Conservation (phyloP, 1,284 basidiomycete genomes). For the Boletus semigastroideus region DNA sequence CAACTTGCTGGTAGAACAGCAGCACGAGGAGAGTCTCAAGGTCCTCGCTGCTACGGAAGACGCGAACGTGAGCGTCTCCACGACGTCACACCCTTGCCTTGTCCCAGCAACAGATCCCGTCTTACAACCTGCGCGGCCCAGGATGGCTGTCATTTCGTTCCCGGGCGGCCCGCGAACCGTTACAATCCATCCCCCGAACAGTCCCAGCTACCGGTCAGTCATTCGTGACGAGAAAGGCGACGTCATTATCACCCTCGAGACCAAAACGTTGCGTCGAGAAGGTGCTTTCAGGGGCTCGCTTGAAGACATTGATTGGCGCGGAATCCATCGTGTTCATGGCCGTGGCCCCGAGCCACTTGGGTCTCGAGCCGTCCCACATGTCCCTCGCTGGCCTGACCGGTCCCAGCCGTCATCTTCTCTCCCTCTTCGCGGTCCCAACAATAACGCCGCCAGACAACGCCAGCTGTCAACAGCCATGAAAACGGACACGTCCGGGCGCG, state of each 20-base stretch:
- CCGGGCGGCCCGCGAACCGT: slow-evolving; percentile 28
- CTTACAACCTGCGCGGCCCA: not conserved
- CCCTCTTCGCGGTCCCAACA: not conserved
- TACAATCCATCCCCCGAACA: slow-evolving; percentile 27
- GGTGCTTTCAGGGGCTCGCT: slow-evolving; percentile 22
- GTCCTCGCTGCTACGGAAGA: slow-evolving; percentile 5
- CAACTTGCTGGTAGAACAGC: slow-evolving; percentile 1
- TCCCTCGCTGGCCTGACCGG: slow-evolving; percentile 11
- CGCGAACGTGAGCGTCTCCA: not conserved
- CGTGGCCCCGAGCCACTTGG: slow-evolving; percentile 7
- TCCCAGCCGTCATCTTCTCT: not conserved
- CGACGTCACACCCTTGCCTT: not conserved
- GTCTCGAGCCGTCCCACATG: not conserved
- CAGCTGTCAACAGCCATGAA: slow-evolving; percentile 1
- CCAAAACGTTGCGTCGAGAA: slow-evolving; percentile 18
- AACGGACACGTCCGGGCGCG: slow-evolving; percentile 16
- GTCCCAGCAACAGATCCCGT: not conserved
- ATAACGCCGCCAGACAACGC: slow-evolving; percentile 12
- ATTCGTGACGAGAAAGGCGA: slow-evolving; percentile 23
- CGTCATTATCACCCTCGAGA: slow-evolving; percentile 14
- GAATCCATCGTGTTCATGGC: slow-evolving; percentile 12
- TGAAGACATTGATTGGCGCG: slow-evolving; percentile 14
- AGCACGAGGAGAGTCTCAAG: slow-evolving; percentile 10
- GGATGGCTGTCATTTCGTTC: slow-evolving; percentile 16
- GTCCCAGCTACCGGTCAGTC: slow-evolving; percentile 12